Percentiles rank a stretch among this genome's conserved stretches.
Evolutionary conservation across 1,284 basidiomycete species (phyloP).

Genomic region (Pyrrhoderma noxium): DNA sequence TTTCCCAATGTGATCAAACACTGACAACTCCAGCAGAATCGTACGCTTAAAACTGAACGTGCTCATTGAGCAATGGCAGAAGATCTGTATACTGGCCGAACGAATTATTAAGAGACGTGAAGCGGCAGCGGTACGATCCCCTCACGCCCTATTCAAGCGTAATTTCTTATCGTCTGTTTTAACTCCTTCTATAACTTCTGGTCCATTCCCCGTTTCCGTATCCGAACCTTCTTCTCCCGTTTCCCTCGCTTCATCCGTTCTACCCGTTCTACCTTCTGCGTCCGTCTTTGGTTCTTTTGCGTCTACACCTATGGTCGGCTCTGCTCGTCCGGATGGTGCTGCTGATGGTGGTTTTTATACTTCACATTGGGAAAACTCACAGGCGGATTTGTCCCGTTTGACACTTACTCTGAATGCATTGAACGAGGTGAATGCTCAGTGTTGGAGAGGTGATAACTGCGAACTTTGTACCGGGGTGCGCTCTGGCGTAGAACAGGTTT

Average conservation of each 20-base stretch:
- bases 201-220: slow-evolving; percentile 27
- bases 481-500: slow-evolving; percentile 59
- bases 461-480: slow-evolving; percentile 78
- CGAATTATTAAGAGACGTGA: slow-evolving; percentile 80
- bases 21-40: slow-evolving; percentile 35
- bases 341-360: slow-evolving; percentile 19
- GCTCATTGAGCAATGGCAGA: slow-evolving; percentile 86
- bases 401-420: slow-evolving; percentile 78
- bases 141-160: slow-evolving; percentile 50
- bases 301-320: slow-evolving; percentile 18
- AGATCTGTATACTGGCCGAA: slow-evolving; percentile 79
- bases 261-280: slow-evolving; percentile 23
- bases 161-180: slow-evolving; percentile 32
- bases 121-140: slow-evolving; percentile 77
- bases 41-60: slow-evolving; percentile 65
- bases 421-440: slow-evolving; percentile 66
- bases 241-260: slow-evolving; percentile 25
- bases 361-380: slow-evolving; percentile 24
- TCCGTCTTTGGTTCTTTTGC: slow-evolving; percentile 22
- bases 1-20: background rate
- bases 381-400: slow-evolving; percentile 76
- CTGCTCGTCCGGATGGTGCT: slow-evolving; percentile 17
- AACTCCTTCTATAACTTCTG: slow-evolving; percentile 27
- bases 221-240: slow-evolving; percentile 25
- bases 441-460: slow-evolving; percentile 76